Evolutionary conservation across 805 yeast species (phyloP).

Genomic region (Lachancea fermentati): DNA sequence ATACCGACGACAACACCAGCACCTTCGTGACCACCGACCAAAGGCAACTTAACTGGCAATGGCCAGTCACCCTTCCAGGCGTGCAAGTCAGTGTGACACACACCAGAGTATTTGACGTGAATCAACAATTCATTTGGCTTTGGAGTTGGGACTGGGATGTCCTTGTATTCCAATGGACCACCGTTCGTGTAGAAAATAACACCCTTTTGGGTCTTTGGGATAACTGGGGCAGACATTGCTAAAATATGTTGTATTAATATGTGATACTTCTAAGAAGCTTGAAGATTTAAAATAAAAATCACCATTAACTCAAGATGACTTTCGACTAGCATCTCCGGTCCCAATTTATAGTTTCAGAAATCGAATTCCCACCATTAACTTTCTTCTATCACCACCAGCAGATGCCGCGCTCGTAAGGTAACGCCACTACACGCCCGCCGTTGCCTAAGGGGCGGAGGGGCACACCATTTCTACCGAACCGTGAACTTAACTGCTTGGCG

Average conservation of each 20-base stretch:
- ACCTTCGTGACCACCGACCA: constrained; percentile 69
- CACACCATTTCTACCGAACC: not conserved
- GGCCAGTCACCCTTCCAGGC: constrained; percentile 97
- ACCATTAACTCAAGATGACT: no score
- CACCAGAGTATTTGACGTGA: constrained; percentile 84
- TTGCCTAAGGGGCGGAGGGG: not conserved
- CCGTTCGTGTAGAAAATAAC: constrained; percentile 60
- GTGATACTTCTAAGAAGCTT: not conserved
- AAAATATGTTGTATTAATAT: not conserved
- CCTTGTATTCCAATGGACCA: constrained; percentile 61
- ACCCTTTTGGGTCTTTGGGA: constrained; percentile 69
- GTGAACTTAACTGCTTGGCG: not conserved
- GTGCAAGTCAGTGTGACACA: constrained; percentile 90
- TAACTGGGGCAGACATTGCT: constrained; percentile 30
- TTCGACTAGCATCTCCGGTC: not conserved
- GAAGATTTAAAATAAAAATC: not conserved
- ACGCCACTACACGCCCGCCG: not conserved
- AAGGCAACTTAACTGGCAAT: constrained; percentile 51
- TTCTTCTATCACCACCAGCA: not conserved
- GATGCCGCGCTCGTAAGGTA: not conserved
- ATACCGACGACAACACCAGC: constrained; percentile 60
- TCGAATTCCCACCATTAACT: not conserved
- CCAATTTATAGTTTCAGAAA: not conserved
- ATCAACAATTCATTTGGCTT: constrained; percentile 71
- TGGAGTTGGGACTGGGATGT: constrained; percentile 77